Evolutionary conservation across 2,329 filamentous ascomycete species (phyloP).

Genomic region (Didymella exigua): DNA sequence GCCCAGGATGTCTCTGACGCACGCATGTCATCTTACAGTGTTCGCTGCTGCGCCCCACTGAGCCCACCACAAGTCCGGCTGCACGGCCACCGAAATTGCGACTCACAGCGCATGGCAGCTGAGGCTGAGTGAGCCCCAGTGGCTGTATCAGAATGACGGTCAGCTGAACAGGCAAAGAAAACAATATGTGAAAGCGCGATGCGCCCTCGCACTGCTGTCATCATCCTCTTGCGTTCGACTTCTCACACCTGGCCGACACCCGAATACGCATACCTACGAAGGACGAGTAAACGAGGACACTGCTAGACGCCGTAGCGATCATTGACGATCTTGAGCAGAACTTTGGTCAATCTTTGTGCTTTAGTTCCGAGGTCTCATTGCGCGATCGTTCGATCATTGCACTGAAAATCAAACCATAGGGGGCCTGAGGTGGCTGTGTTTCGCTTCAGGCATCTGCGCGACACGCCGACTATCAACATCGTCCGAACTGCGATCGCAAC

Average conservation of each 20-base stretch:
- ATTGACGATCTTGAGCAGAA: background rate
- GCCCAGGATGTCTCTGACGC: background rate
- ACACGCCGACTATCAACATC: background rate
- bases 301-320: background rate
- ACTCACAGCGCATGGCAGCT: conserved; percentile 4
- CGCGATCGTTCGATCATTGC: background rate
- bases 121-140: conserved; percentile 7
- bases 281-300: conserved; percentile 1
- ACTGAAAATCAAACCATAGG: conserved; percentile 6
- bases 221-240: background rate
- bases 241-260: background rate
- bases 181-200: background rate
- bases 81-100: conserved; percentile 12
- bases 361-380: background rate
- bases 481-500: background rate
- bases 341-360: background rate
- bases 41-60: conserved; percentile 11
- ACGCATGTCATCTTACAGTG: background rate
- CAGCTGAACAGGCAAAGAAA: background rate
- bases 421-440: conserved; percentile 18
- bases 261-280: conserved; percentile 2
- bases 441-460: background rate
- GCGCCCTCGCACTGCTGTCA: background rate
- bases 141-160: conserved; percentile 8
- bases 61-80: conserved; percentile 4